These are phyloP conservation scores for Hypocreales sp. DNA, from an alignment of 2,329 filamentous ascomycete species.

Conservation along the genomic window DNA sequence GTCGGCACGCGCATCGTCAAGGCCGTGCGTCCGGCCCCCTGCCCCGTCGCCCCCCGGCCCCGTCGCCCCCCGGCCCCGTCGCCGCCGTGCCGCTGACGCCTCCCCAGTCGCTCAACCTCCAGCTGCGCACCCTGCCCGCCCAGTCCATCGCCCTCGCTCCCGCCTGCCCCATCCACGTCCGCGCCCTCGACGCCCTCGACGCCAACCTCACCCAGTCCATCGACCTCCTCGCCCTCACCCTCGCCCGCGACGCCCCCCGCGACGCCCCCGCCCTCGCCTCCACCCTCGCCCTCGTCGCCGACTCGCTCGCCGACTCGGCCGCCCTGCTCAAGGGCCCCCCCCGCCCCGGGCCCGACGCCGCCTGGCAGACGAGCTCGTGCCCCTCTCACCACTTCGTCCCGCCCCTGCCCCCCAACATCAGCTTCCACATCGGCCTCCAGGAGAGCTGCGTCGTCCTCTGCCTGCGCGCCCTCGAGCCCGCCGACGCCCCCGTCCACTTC, in stretches of 20 bases:
- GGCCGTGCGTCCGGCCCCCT: conserved; percentile 66
- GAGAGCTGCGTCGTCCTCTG: conserved; percentile 57
- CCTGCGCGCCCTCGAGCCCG: conserved; percentile 55
- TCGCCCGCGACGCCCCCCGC: conserved; percentile 41
- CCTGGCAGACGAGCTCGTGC: conserved; percentile 29
- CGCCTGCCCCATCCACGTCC: conserved; percentile 39
- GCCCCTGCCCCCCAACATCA: conserved; percentile 43
- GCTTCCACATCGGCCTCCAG: conserved; percentile 55
- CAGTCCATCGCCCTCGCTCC: conserved; percentile 33
- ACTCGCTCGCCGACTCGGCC: conserved; percentile 35
- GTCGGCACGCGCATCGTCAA: conserved; percentile 85
- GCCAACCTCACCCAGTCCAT: conserved; percentile 70
- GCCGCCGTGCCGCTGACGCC: too few species aligned
- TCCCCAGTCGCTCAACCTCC: conserved; percentile 58
- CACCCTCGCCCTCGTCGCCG: conserved; percentile 39
- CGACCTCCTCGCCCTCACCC: conserved; percentile 65
- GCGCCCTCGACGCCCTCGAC: conserved; percentile 55
- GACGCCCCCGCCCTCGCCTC: conserved; percentile 39
- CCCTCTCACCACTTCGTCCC: conserved; percentile 26
- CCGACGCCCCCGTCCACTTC: conserved; percentile 42
- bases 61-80: too few species aligned
- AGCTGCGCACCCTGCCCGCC: conserved; percentile 50
- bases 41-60: too few species aligned
- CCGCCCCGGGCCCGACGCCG: conserved; percentile 20
- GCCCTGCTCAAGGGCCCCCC: conserved; percentile 39